Evolutionary conservation across 768 basidiomycete species (phyloP), one percentile per base, ranked within the genome.

Genomic region (Astraeus odoratus): DNA sequence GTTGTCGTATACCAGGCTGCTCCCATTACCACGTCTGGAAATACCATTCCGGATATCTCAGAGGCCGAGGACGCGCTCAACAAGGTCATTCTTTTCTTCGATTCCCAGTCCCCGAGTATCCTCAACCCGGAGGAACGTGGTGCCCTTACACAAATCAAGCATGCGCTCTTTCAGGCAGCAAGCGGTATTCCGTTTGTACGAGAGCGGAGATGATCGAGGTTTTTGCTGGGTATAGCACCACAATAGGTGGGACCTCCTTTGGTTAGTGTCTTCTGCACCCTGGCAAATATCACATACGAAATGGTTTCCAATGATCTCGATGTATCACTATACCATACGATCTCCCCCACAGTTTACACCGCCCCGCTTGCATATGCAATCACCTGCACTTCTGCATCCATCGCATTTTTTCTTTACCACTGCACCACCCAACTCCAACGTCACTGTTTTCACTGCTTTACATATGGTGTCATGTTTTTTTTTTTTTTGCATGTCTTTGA

Each of bases 31-130:
- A 61, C 64, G 46, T 56, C 63, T 39, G 64, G 58, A 36, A 57
- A 47, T 39, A 55, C 54, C 18, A 54, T 63, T 23, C 71, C 75
- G 16, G 67, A 72, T 39, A 55, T 72, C n/a, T 55, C 61, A 1
- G 74, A 79, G 40, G 80, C 74, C 2, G 75, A 81, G 40, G 70
- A 71, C 8, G 73, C 78, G 20, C 59, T 82, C 42, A 71, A 76
- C 57, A 75, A 66, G 50, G 65, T 83, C 46, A 68, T 82, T 50
- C 35, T 63, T 10, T 83, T 72, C 49, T 57, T 81, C 49, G 75
- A 81, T 57, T 61, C 67, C 25, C 67, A 65, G 39, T 51, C 56
- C 31, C 58, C 58, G 8, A 36, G 53, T 18, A 49, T 68, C 6
- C 47, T 71, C 50, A 59, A 56, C 30, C 40, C 44, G 7, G 61